Evolutionary conservation across 1,284 basidiomycete species (phyloP).

Genomic region (Agroathelia rolfsii): DNA sequence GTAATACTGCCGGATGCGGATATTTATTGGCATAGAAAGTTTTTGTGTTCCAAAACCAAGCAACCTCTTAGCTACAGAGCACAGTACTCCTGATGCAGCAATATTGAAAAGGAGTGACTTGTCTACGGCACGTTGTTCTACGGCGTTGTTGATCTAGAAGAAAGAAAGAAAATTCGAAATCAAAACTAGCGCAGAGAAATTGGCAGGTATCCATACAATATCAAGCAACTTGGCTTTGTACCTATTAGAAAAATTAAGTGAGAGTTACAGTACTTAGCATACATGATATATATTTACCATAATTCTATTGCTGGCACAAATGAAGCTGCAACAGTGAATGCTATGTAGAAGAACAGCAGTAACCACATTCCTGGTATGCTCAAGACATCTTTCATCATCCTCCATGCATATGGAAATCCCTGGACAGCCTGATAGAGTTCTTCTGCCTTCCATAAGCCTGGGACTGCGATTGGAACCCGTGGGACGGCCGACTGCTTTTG

Average conservation of each 20-base stretch:
- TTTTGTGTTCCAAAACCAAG: conserved; percentile 28
- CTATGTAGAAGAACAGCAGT: conserved; percentile 37
- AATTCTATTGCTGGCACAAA: conserved; percentile 55
- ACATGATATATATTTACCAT: no score
- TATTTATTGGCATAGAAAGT: conserved; percentile 40
- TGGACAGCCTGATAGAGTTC: conserved; percentile 40
- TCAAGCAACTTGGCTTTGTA: no score
- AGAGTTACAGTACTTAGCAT: no score
- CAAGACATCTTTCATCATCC: conserved; percentile 46
- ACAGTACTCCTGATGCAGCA: conserved; percentile 42
- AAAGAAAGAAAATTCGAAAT: no score
- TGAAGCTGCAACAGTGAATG: conserved; percentile 34
- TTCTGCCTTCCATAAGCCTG: no score
- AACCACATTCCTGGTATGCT: conserved; percentile 41
- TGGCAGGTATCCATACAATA: no score
- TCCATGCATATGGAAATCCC: conserved; percentile 50
- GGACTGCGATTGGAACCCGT: conserved; percentile 29
- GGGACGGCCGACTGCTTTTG: conserved; percentile 34
- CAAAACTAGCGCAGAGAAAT: no score
- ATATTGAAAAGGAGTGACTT: conserved; percentile 43
- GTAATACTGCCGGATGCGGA: conserved; percentile 52
- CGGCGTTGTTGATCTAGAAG: conserved; percentile 63
- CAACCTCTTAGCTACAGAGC: conserved; percentile 36
- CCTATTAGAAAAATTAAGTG: no score
- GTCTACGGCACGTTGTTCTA: conserved; percentile 57